Evolutionary conservation across 805 yeast species (phyloP), one percentile per base, ranked within the genome.

Genomic region (Lipomyces anomalus): DNA sequence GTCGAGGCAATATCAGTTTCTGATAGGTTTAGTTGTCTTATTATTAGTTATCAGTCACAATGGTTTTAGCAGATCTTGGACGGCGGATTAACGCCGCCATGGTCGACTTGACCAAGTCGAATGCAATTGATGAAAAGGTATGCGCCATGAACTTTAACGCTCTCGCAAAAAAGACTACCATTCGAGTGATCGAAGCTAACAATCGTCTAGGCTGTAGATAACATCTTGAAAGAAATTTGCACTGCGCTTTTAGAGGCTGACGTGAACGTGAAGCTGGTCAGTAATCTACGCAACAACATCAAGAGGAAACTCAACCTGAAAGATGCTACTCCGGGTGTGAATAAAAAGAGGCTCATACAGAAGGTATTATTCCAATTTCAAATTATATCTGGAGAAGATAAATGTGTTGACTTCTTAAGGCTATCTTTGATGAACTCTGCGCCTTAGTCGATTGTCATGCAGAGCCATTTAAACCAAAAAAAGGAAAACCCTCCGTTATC

Each of bases 171-270:
- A 28, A 28, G 13, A 28, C 13, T 28, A 28, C n/a, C n/a, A n/a
- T n/a, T n/a, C n/a, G n/a, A n/a, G n/a, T n/a, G n/a, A n/a, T n/a
- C 18, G 28, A 11, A 22, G 43, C 13, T 38, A 13, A 11, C n/a
- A 23, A 16, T 38, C n/a, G 38, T 67, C 30, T 64, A 70, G 23
- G 82, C 81, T 11, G 74, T 84, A 42, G 86, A 82, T 58, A 63
- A 63, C 26, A 77, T 89, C 82, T 69, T 92, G 57, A 90, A 90
- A 63, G 95, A 84, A 58, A 81, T 90, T 42, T 85, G 94, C 47
- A 81, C 84, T 48, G 98, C 98, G 0, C 73, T 90, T 46, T 70
- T 92, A 47, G 96, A 89, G 65, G 75, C 92, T n/a, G 98, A 90
- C 66, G 97, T 90, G 21, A 92, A 92, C 61, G 80, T 92, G 61